A percentile compares a stretch with the other conserved stretches of the same genome.
Conservation (phyloP, 257 asterid species). For the Solanum ossicruentum region DNA sequence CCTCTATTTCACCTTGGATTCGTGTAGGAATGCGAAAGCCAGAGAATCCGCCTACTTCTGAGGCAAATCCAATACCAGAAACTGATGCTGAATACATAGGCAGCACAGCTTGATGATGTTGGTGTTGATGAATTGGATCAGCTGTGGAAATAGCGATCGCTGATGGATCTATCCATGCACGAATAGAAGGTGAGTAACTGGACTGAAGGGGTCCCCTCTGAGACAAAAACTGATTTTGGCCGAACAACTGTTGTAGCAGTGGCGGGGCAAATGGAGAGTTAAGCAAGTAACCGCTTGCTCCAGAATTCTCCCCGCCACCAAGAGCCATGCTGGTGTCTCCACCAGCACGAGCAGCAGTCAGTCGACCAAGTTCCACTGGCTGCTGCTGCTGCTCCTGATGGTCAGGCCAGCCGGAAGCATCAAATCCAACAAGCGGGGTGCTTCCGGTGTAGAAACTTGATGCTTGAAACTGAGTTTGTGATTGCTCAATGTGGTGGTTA, state of each 20-base stretch:
- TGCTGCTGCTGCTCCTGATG: conserved; percentile 22
- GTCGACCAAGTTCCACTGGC: background rate
- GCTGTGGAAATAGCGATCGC: conserved; percentile 28
- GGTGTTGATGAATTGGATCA: conserved; percentile 38
- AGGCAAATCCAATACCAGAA: conserved; percentile 48
- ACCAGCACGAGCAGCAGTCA: conserved; percentile 34
- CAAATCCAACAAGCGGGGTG: background rate
- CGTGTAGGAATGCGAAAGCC: conserved; percentile 86
- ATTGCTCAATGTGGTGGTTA: background rate
- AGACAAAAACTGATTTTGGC: conserved; percentile 51
- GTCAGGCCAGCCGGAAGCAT: background rate
- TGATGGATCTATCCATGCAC: conserved; percentile 91
- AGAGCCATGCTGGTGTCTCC: conserved; percentile 19
- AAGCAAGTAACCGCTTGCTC: conserved; percentile 29
- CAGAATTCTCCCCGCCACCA: conserved; percentile 12
- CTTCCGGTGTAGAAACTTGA: background rate
- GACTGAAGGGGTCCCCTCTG: conserved; percentile 99
- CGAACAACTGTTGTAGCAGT: conserved; percentile 46
- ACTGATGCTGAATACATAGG: conserved; percentile 40
- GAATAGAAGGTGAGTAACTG: conserved; percentile 93
- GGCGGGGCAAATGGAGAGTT: conserved; percentile 48
- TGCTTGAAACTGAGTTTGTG: background rate
- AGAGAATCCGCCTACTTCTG: conserved; percentile 65
- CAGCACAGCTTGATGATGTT: conserved; percentile 28
- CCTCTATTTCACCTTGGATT: conserved; percentile 97